Evolutionary conservation across 2,329 filamentous ascomycete species (phyloP).

Genomic region (Fusarium ambrosium): DNA sequence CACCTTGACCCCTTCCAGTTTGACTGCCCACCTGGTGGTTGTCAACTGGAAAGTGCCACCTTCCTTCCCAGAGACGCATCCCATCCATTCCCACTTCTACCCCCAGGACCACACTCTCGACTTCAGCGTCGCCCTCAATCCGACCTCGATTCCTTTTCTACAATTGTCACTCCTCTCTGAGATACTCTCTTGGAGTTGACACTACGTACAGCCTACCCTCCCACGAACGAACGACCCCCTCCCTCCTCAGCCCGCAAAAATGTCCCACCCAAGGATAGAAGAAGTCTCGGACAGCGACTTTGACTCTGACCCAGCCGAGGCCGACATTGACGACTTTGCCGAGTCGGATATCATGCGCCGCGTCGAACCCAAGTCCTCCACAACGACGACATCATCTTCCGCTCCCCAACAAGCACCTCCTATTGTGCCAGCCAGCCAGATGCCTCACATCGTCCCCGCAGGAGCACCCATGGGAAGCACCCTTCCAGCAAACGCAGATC

Average conservation of each 20-base stretch:
- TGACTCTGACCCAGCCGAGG: slow-evolving; percentile 88
- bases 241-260: slow-evolving; percentile 52
- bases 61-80: slow-evolving; percentile 20
- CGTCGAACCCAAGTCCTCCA: slow-evolving; percentile 51
- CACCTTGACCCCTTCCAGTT: slow-evolving; percentile 13
- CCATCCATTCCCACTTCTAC: slow-evolving; percentile 33
- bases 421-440: slow-evolving; percentile 45
- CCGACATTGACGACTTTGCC: slow-evolving; percentile 78
- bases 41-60: slow-evolving; percentile 36
- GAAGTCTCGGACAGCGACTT: slow-evolving; percentile 88
- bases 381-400: slow-evolving; percentile 31
- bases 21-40: slow-evolving; percentile 1
- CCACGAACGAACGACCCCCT: neutral
- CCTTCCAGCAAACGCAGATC: slow-evolving; percentile 58
- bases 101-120: slow-evolving; percentile 11
- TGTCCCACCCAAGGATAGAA: slow-evolving; percentile 92
- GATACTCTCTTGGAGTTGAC: neutral
- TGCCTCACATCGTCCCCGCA: slow-evolving; percentile 44
- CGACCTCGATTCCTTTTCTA: slow-evolving; percentile 5
- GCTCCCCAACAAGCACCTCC: slow-evolving; percentile 42
- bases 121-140: slow-evolving; percentile 1
- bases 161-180: neutral
- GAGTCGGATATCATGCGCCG: slow-evolving; percentile 69
- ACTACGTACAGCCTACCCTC: neutral
- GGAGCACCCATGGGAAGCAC: slow-evolving; percentile 49